Percentiles rank a stretch among this genome's conserved stretches.
phyloP scores from a whole-genome alignment of 2,329 filamentous ascomycete genomes.

The Fusarium domesticum region DNA sequence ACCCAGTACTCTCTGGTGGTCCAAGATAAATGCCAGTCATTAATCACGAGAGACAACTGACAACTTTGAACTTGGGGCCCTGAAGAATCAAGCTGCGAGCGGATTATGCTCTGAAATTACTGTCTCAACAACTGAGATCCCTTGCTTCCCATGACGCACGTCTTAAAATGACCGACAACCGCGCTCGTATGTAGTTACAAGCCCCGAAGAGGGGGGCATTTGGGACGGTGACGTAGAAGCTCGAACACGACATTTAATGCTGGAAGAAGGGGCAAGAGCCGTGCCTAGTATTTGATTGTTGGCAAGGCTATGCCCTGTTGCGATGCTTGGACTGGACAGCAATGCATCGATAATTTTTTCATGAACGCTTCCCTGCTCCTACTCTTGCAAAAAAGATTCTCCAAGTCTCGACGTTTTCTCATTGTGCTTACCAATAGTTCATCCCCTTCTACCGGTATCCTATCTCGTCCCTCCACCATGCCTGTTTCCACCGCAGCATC shows the following conservation, averaged over 20 bases:
- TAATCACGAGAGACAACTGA: slow-evolving; percentile 1
- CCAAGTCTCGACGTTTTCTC: too few relatives aligned
- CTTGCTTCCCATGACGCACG: slow-evolving; percentile 10
- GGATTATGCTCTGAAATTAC: slow-evolving; percentile 8
- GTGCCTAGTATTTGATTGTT: too few relatives aligned
- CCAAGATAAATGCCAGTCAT: not conserved
- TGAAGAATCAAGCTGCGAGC: slow-evolving; percentile 2
- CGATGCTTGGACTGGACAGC: too few relatives aligned
- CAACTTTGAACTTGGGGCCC: slow-evolving; percentile 1
- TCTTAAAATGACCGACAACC: not conserved
- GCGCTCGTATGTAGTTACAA: too few relatives aligned
- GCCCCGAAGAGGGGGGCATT: slow-evolving; percentile 2
- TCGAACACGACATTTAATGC: too few relatives aligned
- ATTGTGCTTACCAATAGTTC: too few relatives aligned
- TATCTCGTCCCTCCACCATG: not conserved
- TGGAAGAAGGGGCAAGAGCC: too few relatives aligned
- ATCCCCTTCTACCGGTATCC: too few relatives aligned
- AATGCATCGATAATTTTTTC: too few relatives aligned
- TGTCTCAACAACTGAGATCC: slow-evolving; percentile 12
- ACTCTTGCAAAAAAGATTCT: too few relatives aligned
- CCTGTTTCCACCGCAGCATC: not conserved
- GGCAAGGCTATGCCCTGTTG: too few relatives aligned
- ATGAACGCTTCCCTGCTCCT: too few relatives aligned
- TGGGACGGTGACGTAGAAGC: not conserved
- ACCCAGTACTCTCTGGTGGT: not conserved